Evolutionary conservation across 495 filamentous ascomycete genomes (phyloP), one percentile per base, ranked within the genome.

Genomic region (Stereocaulon alpinum): DNA sequence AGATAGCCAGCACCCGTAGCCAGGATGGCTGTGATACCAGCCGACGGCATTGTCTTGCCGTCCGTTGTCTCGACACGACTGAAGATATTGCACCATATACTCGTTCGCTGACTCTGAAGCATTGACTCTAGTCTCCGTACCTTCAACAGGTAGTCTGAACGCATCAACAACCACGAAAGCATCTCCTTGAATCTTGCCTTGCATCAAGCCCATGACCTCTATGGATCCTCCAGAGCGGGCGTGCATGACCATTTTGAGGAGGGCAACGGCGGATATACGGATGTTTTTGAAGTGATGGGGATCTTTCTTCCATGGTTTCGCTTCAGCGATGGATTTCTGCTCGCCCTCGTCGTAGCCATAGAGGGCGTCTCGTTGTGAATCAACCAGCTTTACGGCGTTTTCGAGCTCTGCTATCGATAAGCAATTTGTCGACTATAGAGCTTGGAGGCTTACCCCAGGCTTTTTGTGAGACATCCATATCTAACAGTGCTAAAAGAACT

Each of bases 191-290:
- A 95, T 87, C 68, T 94, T 93, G 42, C 94, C 94, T 73, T 96
- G 89, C 94, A 99, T 97, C 65, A 99, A 72, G 49, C 94, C 94
- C 94, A 99, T 99, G 47, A 99, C 80, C 72, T 99, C 94, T 58
- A 97, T 78, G 2, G 83, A 83, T 18, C 93, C 92, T 52, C 94
- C 94, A 0, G 87, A 88, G 22, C 94, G 87, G 2, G 94, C 94
- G 70, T 99, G 94, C 89, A 96, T 97, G 59, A 95, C 89, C 94
- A 99, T 99, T 74, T 99, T 99, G 63, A 97, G 79, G 14, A 99
- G 82, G 6, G 94, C 94, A 24, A 94, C 84, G 42, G 94, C 89
- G 43, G 89, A 92, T 71, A 99, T 91, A 64, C 91, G 89, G 27
- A 97, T 87, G 41, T 85, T 77, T 69, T 93, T 91, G 83, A 96